Evolutionary conservation across 1,284 basidiomycete genomes (phyloP), one percentile per base, ranked within the genome.

Genomic region (Acaromyces ingoldii): DNA sequence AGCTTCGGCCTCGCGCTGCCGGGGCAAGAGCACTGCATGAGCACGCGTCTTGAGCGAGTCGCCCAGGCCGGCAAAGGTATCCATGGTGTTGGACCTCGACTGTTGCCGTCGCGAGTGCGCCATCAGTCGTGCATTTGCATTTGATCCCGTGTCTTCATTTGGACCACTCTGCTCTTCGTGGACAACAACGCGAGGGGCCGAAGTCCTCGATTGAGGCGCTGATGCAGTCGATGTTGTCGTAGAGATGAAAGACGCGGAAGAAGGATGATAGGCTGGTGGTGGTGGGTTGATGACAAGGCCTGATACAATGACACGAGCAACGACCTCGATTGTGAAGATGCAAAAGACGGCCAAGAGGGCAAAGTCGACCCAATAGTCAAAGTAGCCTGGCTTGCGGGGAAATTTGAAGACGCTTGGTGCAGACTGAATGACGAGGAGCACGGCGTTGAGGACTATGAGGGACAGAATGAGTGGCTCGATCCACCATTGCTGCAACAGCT

Each of bases 261-360:
- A n/a, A n/a, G n/a, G n/a, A 9, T 48, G 39, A 24, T 54, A 64
- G 40, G 52, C 49, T 7, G 38, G 45, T 3, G 62, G 59, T n/a
- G 71, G 71, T 7, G 92, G 91, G 72, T 96, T 91, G 54, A 96
- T 81, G 24, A 97, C 75, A 60, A 98, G 83, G 15, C 93, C 93
- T 10, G 89, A 91, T 24, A 93, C 88, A 67, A 89, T 83, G 72
- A 95, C 91, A 21, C 92, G 85, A 36, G 89, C 89, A 57, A 88
- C 80, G 49, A 88, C 84, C 78, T 98, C 93, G 34, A 95, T 55
- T 88, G 91, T 92, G 80, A 91, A 97, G 60, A 89, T 66, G 61
- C 84, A 77, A 76, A 97, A 97, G 52, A 97, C 78, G 29, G 70
- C 81, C 71, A 97, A 88, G 17, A 97, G 79, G 19, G 81, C 84